These are phyloP conservation scores for Cyberlindnera galapagoensis DNA, from an alignment of 805 yeast genomes.

Conservation along the genomic window DNA sequence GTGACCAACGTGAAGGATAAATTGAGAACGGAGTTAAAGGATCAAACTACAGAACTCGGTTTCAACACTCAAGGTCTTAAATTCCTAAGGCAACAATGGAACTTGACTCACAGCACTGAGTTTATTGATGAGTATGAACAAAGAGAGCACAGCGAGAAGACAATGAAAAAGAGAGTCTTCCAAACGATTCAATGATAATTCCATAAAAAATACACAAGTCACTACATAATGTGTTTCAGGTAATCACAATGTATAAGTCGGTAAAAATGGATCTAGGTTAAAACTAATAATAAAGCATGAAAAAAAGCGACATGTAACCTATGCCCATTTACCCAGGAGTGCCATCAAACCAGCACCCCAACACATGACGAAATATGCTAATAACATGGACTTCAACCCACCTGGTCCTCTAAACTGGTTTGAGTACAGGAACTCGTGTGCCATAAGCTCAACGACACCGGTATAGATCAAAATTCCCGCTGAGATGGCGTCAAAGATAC, in stretches of 20 bases:
- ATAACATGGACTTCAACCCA: conserved; percentile 44
- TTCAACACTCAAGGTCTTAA: conserved; percentile 79
- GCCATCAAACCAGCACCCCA: conserved; percentile 76
- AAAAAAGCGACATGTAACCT: conserved; percentile 8
- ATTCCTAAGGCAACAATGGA: conserved; percentile 73
- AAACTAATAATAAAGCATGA: conserved; percentile 1
- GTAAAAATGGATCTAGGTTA: too few species aligned
- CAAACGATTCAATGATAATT: conserved; percentile 36
- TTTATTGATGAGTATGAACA: conserved; percentile 65
- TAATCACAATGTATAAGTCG: too few species aligned
- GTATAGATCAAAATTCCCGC: conserved; percentile 76
- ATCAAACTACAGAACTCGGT: conserved; percentile 59
- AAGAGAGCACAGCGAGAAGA: conserved; percentile 43
- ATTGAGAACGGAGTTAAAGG: conserved; percentile 49
- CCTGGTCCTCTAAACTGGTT: conserved; percentile 57
- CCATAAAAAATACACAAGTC: too few species aligned
- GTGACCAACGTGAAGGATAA: conserved; percentile 56
- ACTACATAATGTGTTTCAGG: too few species aligned
- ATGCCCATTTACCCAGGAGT: conserved; percentile 69
- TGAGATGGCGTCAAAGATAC: conserved; percentile 68
- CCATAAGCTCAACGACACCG: conserved; percentile 73
- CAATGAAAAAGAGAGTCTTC: conserved; percentile 67
- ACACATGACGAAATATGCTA: conserved; percentile 48
- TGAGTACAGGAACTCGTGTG: conserved; percentile 62
- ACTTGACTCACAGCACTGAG: conserved; percentile 62